Evolutionary conservation across 768 basidiomycete genomes (phyloP).

Genomic region (Ramaria rubella): DNA sequence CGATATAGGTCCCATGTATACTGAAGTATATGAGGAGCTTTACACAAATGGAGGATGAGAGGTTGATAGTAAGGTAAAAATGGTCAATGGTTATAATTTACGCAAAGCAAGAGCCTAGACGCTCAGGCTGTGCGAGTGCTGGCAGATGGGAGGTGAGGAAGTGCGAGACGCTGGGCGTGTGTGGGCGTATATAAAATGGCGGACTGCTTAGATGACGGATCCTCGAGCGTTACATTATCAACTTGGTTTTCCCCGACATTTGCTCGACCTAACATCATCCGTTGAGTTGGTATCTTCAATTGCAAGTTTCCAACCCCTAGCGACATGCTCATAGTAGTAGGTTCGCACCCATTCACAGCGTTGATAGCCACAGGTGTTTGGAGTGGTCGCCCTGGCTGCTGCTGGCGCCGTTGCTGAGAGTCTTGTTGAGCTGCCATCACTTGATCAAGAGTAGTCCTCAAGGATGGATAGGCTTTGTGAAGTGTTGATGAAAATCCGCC

Average conservation of each 20-base stretch:
- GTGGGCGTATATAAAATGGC: background rate
- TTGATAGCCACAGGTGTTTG: background rate
- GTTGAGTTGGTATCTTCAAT: conserved; percentile 4
- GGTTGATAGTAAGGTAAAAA: background rate
- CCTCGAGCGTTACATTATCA: background rate
- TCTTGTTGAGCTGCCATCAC: background rate
- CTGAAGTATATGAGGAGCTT: background rate
- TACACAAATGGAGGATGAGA: background rate
- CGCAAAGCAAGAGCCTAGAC: background rate
- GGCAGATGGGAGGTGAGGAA: background rate
- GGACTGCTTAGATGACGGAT: background rate
- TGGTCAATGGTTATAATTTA: background rate
- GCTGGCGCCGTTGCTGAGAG: background rate
- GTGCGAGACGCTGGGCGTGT: background rate
- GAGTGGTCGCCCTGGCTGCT: background rate
- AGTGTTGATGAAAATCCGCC: background rate
- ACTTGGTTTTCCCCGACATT: background rate
- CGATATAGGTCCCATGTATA: background rate
- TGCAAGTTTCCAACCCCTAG: conserved; percentile 4
- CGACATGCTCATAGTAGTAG: background rate
- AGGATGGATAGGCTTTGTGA: background rate
- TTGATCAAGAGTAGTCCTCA: background rate
- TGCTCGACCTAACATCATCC: background rate
- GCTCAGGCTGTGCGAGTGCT: background rate
- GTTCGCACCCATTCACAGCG: background rate